These are phyloP conservation scores for Neocatenulostroma microsporum DNA, from an alignment of 2,329 filamentous ascomycete species.

Conservation along the genomic window DNA sequence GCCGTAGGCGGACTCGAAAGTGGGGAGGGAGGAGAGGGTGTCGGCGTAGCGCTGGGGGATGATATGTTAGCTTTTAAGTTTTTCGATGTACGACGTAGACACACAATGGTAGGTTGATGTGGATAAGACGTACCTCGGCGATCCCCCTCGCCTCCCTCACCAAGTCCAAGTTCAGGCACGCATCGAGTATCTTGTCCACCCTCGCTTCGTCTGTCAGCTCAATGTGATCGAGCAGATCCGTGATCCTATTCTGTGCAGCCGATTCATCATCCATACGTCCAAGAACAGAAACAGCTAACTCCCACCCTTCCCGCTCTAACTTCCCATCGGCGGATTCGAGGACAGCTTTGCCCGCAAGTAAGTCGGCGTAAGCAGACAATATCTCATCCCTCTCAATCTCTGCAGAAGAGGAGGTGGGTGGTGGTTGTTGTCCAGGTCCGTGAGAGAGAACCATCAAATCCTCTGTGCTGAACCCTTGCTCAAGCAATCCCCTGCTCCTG, in stretches of 20 bases:
- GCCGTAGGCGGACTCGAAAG: constrained; percentile 68
- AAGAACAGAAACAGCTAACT: constrained; percentile 74
- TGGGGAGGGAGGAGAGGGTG: constrained; percentile 55
- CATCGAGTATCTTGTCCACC: constrained; percentile 72
- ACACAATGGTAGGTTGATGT: no score
- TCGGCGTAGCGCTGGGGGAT: constrained; percentile 86
- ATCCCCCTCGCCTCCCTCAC: constrained; percentile 69
- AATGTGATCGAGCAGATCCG: constrained; percentile 65
- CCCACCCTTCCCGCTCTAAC: constrained; percentile 61
- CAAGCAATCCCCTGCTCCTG: constrained; percentile 45
- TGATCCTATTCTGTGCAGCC: constrained; percentile 65
- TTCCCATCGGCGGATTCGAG: constrained; percentile 23
- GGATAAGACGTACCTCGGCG: constrained; percentile 70
- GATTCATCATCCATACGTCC: constrained; percentile 69
- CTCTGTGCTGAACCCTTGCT: constrained; percentile 64
- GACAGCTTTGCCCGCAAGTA: constrained; percentile 43
- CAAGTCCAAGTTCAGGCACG: constrained; percentile 73
- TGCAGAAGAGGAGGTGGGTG: no score
- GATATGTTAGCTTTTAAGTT: no score
- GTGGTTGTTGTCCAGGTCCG: constrained; percentile 43
- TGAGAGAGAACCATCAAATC: constrained; percentile 77
- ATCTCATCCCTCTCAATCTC: constrained; percentile 80
- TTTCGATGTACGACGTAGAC: no score
- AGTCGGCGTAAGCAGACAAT: constrained; percentile 65
- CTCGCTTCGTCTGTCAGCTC: constrained; percentile 60